Evolutionary conservation across 2,329 filamentous ascomycete genomes (phyloP).

Genomic region (Tolypocladium inflatum): DNA sequence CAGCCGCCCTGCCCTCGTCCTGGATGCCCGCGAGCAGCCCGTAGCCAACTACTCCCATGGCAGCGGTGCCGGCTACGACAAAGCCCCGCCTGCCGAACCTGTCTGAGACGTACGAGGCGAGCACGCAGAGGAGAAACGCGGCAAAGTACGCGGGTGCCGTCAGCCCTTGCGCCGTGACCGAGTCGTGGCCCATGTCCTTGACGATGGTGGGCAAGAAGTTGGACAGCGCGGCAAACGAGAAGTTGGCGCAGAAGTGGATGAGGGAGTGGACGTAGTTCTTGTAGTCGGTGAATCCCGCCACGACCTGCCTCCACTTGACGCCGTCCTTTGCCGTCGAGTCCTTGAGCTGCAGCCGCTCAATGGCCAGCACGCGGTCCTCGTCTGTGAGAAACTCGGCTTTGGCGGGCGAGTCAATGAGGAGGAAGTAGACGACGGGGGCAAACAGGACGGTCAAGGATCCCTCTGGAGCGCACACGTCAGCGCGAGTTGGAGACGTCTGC

Average conservation of each 20-base stretch:
- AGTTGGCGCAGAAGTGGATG: conserved; percentile 30
- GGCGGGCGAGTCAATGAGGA: conserved; percentile 18
- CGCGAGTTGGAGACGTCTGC: not conserved
- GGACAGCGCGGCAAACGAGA: conserved; percentile 26
- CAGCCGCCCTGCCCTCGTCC: conserved; percentile 7
- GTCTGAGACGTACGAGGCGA: conserved; percentile 23
- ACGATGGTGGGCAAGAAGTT: conserved; percentile 32
- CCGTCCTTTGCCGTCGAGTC: conserved; percentile 5
- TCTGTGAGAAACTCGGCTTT: conserved; percentile 17
- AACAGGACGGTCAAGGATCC: conserved; percentile 18
- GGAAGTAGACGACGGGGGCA: conserved; percentile 17
- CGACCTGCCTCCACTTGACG: conserved; percentile 19
- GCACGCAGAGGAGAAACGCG: conserved; percentile 23
- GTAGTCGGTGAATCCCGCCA: conserved; percentile 23
- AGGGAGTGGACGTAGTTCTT: conserved; percentile 22
- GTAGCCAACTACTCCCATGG: conserved; percentile 21
- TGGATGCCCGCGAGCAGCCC: conserved; percentile 12
- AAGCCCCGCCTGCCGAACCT: conserved; percentile 22
- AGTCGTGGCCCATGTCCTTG: conserved; percentile 26
- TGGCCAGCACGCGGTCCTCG: conserved; percentile 14
- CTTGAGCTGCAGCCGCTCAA: conserved; percentile 9
- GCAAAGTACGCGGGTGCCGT: conserved; percentile 30
- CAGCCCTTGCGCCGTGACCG: conserved; percentile 28
- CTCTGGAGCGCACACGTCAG: conserved; percentile 2
- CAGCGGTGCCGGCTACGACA: conserved; percentile 16